Conservation (phyloP, 2,329 filamentous ascomycete genomes). For the Clonostachys rosea region DNA sequence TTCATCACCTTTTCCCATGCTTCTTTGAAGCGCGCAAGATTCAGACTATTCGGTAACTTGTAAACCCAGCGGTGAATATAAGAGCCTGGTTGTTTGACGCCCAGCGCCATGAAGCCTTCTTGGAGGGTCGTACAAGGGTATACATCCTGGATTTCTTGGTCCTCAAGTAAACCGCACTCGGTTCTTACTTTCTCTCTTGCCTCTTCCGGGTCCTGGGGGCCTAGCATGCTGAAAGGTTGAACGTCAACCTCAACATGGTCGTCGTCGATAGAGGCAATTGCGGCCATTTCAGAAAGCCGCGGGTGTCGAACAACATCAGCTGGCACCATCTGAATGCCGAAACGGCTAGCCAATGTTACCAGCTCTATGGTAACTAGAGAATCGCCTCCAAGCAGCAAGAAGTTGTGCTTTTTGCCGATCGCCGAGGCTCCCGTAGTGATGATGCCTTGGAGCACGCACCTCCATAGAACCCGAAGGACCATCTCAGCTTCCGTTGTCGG, state of each 20-base stretch:
- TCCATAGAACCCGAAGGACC: conserved; percentile 4
- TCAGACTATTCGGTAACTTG: conserved; percentile 7
- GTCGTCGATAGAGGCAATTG: not conserved
- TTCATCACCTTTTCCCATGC: conserved; percentile 13
- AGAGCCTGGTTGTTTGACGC: conserved; percentile 17
- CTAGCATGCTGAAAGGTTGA: too few relatives aligned
- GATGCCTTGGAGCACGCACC: conserved; percentile 1
- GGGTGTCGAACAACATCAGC: not conserved
- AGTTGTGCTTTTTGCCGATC: conserved; percentile 3
- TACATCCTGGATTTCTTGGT: conserved; percentile 3
- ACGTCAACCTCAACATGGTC: too few relatives aligned
- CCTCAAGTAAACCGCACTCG: not conserved
- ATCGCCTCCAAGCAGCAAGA: conserved; percentile 9
- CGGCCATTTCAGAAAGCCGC: not conserved
- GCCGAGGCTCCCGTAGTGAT: not conserved
- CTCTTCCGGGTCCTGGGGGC: too few relatives aligned
- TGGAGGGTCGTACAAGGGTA: conserved; percentile 2
- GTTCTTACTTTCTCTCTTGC: not conserved
- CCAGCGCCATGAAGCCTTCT: conserved; percentile 23
- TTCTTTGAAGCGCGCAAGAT: conserved; percentile 12
- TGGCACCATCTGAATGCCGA: not conserved
- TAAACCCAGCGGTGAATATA: conserved; percentile 16
- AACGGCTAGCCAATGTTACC: not conserved
- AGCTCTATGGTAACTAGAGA: conserved; percentile 3
- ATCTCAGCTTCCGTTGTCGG: conserved; percentile 1